Conservation (phyloP, 1,284 basidiomycete species). For the Sphaerobolus stellatus region DNA sequence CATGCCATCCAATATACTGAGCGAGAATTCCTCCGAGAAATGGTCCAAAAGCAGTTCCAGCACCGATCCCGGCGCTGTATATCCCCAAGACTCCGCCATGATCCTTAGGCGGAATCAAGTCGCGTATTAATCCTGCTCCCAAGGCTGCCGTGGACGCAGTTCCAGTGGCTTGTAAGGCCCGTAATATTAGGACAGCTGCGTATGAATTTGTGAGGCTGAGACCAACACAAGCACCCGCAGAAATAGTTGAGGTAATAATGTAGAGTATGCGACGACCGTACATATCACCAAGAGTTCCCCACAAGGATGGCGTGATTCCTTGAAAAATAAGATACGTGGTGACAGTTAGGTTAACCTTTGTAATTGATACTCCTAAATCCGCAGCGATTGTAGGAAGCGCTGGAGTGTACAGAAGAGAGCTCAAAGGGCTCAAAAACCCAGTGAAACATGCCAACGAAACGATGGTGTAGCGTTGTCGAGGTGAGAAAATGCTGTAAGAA, state of each 20-base stretch:
- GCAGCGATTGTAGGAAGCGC: neutral
- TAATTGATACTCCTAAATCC: neutral
- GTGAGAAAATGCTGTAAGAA: neutral
- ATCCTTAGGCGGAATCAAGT: neutral
- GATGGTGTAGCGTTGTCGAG: neutral
- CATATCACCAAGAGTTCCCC: neutral
- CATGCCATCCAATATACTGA: neutral
- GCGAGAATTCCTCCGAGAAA: neutral
- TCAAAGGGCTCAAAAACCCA: neutral
- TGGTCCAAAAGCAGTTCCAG: neutral
- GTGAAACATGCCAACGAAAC: neutral
- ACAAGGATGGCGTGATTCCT: neutral
- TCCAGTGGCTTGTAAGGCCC: neutral
- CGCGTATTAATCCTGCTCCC: neutral
- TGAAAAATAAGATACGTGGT: slow-evolving; percentile 3
- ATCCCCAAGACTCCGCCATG: neutral
- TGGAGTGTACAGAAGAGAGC: slow-evolving; percentile 1
- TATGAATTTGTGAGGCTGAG: neutral
- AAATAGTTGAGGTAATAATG: no score
- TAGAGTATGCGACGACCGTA: neutral
- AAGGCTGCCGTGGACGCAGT: slow-evolving; percentile 1
- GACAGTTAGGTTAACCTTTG: neutral
- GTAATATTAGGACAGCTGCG: neutral
- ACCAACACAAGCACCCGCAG: no score
- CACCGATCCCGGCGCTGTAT: neutral